Conservation (phyloP, 2,329 filamentous ascomycete genomes). For the Phoma sp. region DNA sequence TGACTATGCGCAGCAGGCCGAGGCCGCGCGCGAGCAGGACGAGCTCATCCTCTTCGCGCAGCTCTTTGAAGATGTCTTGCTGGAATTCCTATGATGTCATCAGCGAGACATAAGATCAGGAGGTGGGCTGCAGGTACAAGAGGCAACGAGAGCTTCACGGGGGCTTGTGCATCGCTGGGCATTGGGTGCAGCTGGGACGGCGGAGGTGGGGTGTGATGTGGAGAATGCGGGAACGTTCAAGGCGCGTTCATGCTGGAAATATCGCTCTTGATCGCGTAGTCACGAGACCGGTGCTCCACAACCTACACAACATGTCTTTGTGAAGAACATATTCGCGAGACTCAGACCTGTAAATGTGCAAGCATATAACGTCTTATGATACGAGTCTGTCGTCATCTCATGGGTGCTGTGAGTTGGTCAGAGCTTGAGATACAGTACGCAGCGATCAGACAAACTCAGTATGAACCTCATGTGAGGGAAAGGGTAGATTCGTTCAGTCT, state of each 20-base stretch:
- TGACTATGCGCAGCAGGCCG: constrained; percentile 87
- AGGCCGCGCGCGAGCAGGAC: constrained; percentile 90
- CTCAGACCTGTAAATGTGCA: neutral
- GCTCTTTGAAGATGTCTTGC: constrained; percentile 80
- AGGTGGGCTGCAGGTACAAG: constrained; percentile 57
- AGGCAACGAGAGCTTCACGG: constrained; percentile 82
- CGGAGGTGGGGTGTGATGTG: constrained; percentile 25
- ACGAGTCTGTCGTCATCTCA: neutral
- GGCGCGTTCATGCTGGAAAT: constrained; percentile 23
- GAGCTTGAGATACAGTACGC: neutral
- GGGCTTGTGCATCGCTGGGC: constrained; percentile 54
- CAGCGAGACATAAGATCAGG: neutral
- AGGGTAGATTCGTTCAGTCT: constrained; percentile 20
- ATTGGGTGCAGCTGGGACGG: constrained; percentile 35
- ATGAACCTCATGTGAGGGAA: neutral
- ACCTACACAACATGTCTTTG: neutral
- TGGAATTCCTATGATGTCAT: constrained; percentile 73
- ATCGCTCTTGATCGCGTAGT: constrained; percentile 28
- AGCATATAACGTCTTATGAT: neutral
- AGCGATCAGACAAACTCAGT: neutral
- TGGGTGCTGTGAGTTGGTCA: neutral
- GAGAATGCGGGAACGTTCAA: constrained; percentile 20
- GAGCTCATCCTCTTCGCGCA: constrained; percentile 86
- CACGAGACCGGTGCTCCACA: constrained; percentile 22
- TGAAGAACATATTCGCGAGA: no score